phyloP scores from a whole-genome alignment of 352 stramenopile species.

The Globisporangium apiculatum region DNA sequence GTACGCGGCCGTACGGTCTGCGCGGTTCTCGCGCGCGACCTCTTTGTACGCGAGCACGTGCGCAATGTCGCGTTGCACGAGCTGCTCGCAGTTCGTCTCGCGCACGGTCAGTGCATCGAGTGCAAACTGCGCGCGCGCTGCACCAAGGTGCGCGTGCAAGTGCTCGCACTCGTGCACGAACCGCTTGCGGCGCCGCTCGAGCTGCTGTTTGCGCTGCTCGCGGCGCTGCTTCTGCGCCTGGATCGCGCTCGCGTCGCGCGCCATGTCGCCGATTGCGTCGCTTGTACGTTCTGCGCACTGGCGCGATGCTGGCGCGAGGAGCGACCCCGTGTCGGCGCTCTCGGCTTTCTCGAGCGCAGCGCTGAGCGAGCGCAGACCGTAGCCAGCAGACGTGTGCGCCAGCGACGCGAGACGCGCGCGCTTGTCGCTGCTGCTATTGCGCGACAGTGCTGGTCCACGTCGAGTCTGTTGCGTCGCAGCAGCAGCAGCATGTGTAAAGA shows the following conservation, averaged over 20 bases:
- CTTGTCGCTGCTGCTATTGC: neutral
- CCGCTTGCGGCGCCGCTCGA: conserved; percentile 43
- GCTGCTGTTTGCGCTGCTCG: conserved; percentile 42
- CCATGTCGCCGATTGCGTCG: neutral
- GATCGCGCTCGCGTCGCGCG: conserved; percentile 18
- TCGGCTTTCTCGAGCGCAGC: conserved; percentile 27
- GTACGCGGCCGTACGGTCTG: conserved; percentile 41
- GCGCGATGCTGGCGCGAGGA: conserved; percentile 1
- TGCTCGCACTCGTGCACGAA: conserved; percentile 53
- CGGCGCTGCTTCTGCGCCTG: conserved; percentile 43
- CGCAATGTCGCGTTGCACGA: conserved; percentile 26
- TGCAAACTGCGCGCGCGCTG: conserved; percentile 18
- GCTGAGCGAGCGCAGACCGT: conserved; percentile 59
- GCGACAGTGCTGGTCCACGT: neutral
- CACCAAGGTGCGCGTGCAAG: conserved; percentile 17
- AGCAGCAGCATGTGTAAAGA: no score
- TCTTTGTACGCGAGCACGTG: conserved; percentile 64
- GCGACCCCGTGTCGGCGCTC: neutral
- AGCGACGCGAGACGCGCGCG: conserved; percentile 3
- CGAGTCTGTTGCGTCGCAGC: conserved; percentile 2
- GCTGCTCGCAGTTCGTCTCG: conserved; percentile 39
- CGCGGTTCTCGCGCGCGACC: conserved; percentile 52
- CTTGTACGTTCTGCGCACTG: conserved; percentile 5
- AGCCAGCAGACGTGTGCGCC: conserved; percentile 44
- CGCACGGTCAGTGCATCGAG: conserved; percentile 41